These are phyloP conservation scores for Begonia peltatifolia DNA, from an alignment of 306 rosid species.

Conservation along the genomic window DNA sequence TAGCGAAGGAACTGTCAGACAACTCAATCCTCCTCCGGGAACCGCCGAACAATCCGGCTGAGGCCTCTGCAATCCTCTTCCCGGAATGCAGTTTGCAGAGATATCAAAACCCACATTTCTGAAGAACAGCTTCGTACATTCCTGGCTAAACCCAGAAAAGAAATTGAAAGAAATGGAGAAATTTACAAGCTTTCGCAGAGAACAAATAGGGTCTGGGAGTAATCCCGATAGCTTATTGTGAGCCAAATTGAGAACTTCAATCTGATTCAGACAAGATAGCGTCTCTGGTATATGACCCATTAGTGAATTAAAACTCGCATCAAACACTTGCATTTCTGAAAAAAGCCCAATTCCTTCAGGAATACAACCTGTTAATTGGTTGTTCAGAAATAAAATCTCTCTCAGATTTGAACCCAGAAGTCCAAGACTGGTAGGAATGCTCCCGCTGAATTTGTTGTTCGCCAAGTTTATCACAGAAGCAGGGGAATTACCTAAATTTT, in stretches of 20 bases:
- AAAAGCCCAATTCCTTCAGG: constrained; percentile 88
- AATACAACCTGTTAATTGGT: constrained; percentile 74
- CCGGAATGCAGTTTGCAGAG: constrained; percentile 76
- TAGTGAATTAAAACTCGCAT: constrained; percentile 68
- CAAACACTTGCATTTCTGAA: constrained; percentile 76
- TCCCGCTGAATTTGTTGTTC: constrained; percentile 58
- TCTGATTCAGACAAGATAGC: constrained; percentile 57
- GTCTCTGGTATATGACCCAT: constrained; percentile 92
- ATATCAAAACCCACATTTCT: constrained; percentile 81
- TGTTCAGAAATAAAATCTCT: constrained; percentile 81
- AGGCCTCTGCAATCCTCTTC: constrained; percentile 71
- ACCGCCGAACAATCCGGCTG: constrained; percentile 66
- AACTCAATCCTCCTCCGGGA: constrained; percentile 73
- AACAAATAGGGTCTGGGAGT: constrained; percentile 65
- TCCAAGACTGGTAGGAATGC: constrained; percentile 60
- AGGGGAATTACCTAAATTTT: constrained; percentile 62
- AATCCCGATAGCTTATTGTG: constrained; percentile 88
- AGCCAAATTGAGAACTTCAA: constrained; percentile 73
- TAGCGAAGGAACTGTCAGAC: constrained; percentile 61
- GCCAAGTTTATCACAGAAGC: constrained; percentile 92
- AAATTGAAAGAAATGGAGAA: constrained; percentile 78
- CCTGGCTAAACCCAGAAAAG: constrained; percentile 88
- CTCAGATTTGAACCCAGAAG: constrained; percentile 44
- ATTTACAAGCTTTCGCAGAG: constrained; percentile 52
- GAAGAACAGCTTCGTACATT: constrained; percentile 38